These are phyloP conservation scores for rapeseed (Brassica napus) DNA, from an alignment of 345 rosid species.

Conservation along the genomic window Da-Ae NC_063440.1:23712001-23712500, in stretches of 20 bases:
- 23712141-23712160: no score
- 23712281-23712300: neutral
- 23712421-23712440: constrained; percentile 38
- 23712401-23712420: constrained; percentile 32
- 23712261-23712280: no score
- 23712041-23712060: neutral
- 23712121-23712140: neutral
- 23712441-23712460: no score
- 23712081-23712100: neutral
- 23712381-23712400: constrained; percentile 58
- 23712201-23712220: constrained; percentile 83
- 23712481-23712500: constrained; percentile 88
- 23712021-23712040: neutral
- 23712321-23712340: neutral
- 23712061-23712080: no score
- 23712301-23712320: neutral
- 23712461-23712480: no score
- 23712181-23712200: no score
- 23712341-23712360: neutral
- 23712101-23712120: neutral
- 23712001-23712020: constrained; percentile 3
- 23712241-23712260: constrained; percentile 75
- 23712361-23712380: constrained; percentile 66
- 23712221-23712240: constrained; percentile 98
- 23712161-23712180: no score